Base-by-base conservation (phyloP, 768 basidiomycete genomes). In the Pholiota microspora region DNA sequence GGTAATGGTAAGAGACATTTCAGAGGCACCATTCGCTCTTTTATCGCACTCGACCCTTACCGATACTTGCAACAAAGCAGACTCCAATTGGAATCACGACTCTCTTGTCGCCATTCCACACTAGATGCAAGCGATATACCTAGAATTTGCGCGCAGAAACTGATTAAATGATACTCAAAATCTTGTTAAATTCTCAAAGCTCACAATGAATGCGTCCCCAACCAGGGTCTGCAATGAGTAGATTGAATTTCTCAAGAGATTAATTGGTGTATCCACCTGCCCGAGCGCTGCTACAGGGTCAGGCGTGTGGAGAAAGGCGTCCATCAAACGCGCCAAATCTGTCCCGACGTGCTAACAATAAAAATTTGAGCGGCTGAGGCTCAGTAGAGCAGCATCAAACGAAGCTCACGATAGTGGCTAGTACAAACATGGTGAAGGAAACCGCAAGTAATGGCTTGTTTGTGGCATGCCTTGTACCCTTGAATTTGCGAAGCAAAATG, bases 181-280 rank as follows among this genome's bases (percentile, higher is more conserved):
- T 1, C 15, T 44, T 16, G 31, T 40, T 6, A 12, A 10, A 8
- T 12, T 18, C 3, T 12, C 5, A 53, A 7, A 29, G 27, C 57
- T 46, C 27, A 58, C 57, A 27, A 58, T 58, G 44, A 58, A 58
- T 5, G 53, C 53, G 45, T 58, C 57, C 3, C 57, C 57, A 18
- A 54, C 53, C 3, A 58, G 42, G 2, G 57, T 58, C 23, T 58
- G 57, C 24, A 54, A 40, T 7, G 34, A 44, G 29, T 58, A 58
- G 1, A 49, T 49, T 7, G 49, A 40, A 31, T 44, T 58, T 32
- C 54, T 54, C 21, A 54, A 28, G 16, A 54, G 7, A 24, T 58
- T 54, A 7, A 54, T 42, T 15, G 35, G 44, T 4, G 34, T 36
- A n/a, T 46, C 47, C 2, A 58, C 57, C 38, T 48, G 28, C 23